Conservation (phyloP, 768 basidiomycete species). For the Amanita muscaria region DNA sequence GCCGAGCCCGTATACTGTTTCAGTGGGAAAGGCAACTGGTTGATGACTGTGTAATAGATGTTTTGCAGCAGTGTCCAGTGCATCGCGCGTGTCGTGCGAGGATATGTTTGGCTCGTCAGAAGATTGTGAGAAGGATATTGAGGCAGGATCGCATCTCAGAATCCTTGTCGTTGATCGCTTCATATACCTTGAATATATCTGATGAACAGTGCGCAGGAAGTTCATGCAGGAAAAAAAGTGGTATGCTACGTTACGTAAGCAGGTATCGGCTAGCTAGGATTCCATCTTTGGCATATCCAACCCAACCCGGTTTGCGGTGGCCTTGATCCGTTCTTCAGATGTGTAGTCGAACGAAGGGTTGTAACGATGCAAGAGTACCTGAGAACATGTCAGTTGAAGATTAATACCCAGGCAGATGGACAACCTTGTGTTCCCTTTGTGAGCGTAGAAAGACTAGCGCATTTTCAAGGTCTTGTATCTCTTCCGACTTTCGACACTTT, state of each 20-base stretch:
- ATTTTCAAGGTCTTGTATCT: constrained; percentile 47
- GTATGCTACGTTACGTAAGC: constrained; percentile 11
- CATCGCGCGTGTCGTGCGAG: constrained; percentile 39
- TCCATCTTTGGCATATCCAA: constrained; percentile 75
- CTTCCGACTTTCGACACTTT: constrained; percentile 21
- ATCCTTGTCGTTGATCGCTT: constrained; percentile 26
- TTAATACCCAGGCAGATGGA: not conserved
- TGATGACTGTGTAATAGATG: constrained; percentile 40
- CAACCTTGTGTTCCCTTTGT: constrained; percentile 71
- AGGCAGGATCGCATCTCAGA: constrained; percentile 52
- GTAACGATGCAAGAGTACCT: constrained; percentile 80
- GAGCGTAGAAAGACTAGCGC: constrained; percentile 60
- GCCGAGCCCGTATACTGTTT: constrained; percentile 98
- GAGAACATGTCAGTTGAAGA: not conserved
- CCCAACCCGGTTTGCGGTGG: constrained; percentile 82
- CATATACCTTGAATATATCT: not conserved
- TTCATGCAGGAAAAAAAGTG: constrained; percentile 8
- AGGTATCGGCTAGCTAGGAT: no score
- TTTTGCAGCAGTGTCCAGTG: constrained; percentile 48
- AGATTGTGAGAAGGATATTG: constrained; percentile 45
- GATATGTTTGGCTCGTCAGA: constrained; percentile 40
- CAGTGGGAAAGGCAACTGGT: constrained; percentile 88
- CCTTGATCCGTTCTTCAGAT: constrained; percentile 68
- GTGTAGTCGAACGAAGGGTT: constrained; percentile 80
- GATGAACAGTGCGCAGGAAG: not conserved